Evolutionary conservation across 495 filamentous ascomycete species (phyloP), one percentile per base, ranked within the genome.

Genomic region (Aspergillus incahuasiensis): DNA sequence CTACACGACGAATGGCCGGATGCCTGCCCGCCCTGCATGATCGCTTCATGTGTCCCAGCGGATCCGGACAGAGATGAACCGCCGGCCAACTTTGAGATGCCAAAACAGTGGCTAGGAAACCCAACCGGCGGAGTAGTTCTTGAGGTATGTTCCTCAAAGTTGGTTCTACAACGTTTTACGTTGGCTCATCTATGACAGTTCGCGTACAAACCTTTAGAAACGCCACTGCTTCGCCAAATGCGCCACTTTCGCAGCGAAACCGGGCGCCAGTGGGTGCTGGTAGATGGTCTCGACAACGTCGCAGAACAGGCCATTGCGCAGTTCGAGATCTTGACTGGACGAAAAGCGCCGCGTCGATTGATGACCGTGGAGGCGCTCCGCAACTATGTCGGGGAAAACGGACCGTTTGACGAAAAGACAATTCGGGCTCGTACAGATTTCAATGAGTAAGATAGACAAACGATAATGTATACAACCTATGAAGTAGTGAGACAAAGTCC

Each of bases 271-370:
- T 94, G 88, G 88, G 84, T 89, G 4, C 77, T 87, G 30, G 82
- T 91, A n/a, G 88, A 92, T 61, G 89, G 88, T 5, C 69, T 92
- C 9, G 89, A 91, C 63, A 82, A 92, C 25, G 78, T 94, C 0
- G 81, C 82, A 1, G 89, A 94, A 65, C 89, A 90, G 74, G 89
- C 86, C 1, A 90, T 88, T 67, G 87, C 89, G 22, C 87, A 89
- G 43, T 92, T 91, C 64, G 89, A 92, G 67, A 68, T 92, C 43
- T 88, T 92, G 76, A 89, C 88, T 4, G 89, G 88, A n/a, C 77
- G 89, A 20, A 83, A 88, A 70, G 89, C 89, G 15, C 89, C 89
- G 3, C 80, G 86, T 38, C 74, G 82, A 45, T 57, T 88, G 19
- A 94, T 94, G 89, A 81, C 85, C 46, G 68, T 77, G 40, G 86